Evolutionary conservation across 352 stramenopile genomes (phyloP), one percentile per base, ranked within the genome.

Genomic region (Thraustochytrium aureum): DNA sequence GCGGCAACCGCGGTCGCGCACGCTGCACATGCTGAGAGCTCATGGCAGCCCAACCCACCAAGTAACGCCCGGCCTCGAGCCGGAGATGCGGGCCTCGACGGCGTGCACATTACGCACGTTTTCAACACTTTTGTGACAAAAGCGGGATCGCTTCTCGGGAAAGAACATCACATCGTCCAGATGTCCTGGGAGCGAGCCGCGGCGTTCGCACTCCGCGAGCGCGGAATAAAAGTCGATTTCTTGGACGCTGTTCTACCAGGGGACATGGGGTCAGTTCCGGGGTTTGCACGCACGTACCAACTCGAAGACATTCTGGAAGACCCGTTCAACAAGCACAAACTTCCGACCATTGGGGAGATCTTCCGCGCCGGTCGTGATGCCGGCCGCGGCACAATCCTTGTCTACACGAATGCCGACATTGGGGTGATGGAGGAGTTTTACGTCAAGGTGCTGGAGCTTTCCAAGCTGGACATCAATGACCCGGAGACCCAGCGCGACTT

Each of bases 371-470:
- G 30, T 10, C 26, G 14, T 10, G 38, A 61, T 3, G 35, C 50
- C n/a, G 56, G 74, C 1, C 6, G 3, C 35, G 74, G 66, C 30
- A 26, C 61, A 2, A 56, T 62, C 26, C 12, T 84, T 0, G 45
- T 79, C 7, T 84, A 84, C 54, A 79, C 75, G 30, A 84, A 84
- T 60, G 62, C 64, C 2, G 75, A 84, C 67, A 84, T 84, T 32
- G 75, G 54, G 3, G 65, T 81, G 20, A 33, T 72, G 2, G 22
- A 60, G 32, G 75, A 73, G 52, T 84, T 84, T 84, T 84, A 84
- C 54, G 66, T 65, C 12, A 14, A 64, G 26, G 45, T 66, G 7
- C 52, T 35, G 52, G 42, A 60, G 2, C 12, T 60, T 20, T 38
- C 56, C 43, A 50, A 75, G 35, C 20, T 56, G 39, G 33, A 62